Base-by-base conservation (phyloP, 129 eudicot genomes). In the Tagetes erecta region DNA sequence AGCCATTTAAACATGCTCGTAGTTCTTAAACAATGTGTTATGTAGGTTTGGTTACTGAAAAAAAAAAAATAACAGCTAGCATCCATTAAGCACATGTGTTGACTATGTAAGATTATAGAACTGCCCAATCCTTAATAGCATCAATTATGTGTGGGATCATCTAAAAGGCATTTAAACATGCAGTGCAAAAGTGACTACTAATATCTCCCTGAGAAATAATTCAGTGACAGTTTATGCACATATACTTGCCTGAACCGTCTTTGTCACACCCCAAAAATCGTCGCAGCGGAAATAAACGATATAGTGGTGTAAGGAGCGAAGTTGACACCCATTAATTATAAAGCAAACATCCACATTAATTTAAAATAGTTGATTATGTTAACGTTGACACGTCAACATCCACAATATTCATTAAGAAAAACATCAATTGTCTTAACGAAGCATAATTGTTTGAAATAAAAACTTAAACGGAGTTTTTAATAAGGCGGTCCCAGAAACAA, bases 21-120 rank as follows among this genome's bases (percentile, higher is more conserved):
- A 94, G 71, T 83, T 94, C 98, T 59, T 97, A 87, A 52, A 94
- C 98, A 64, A 97, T 94, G 78, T 94, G 98, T 60, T 94, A 97
- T 50, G 97, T 92, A 80, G 97, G 97, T 82, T 92, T 92, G 6
- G 97, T 92, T 94, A 90, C 90, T 97, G 90, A 83, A 78, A 70
- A 20, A 66, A 27, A 42, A 71, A 63, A 78, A 34, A 41, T 20
- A 20, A 20, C 27, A 37, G 40, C 62, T 66, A 62, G 68, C 40
- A 50, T 38, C 59, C 4, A 20, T 47, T 57, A 77, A 66, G 60
- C 39, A 65, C 27, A 35, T 31, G 52, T 33, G 65, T 13, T 40
- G 12, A 33, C 68, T 34, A 20, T 20, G 27, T 20, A 20, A 20
- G 27, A 20, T 20, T 20, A 20, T 20, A 20, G 27, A 20, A 20